phyloP scores from a whole-genome alignment of 495 filamentous ascomycete genomes.

The Penicillium tannophilum region DNA sequence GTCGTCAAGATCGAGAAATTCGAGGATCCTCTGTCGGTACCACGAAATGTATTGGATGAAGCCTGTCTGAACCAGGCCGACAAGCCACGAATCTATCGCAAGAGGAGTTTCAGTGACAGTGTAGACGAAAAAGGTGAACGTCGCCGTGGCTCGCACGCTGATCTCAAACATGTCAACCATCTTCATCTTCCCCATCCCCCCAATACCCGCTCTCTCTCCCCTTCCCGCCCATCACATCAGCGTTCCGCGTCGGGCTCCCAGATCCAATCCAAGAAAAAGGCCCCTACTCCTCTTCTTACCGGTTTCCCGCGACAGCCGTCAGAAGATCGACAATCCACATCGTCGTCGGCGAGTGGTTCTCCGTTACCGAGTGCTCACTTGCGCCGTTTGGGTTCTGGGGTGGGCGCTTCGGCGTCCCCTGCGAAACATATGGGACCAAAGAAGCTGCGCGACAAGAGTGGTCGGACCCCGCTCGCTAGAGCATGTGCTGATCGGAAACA shows the following conservation, averaged over 20 bases:
- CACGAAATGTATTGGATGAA: conserved; percentile 25
- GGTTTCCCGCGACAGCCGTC: conserved; percentile 49
- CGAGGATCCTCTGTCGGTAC: conserved; percentile 33
- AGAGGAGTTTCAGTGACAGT: conserved; percentile 48
- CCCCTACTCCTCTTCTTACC: conserved; percentile 52
- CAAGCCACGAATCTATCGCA: conserved; percentile 32
- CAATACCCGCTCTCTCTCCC: conserved; percentile 66
- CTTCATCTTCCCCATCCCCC: conserved; percentile 15
- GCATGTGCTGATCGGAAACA: conserved; percentile 78
- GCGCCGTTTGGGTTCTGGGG: conserved; percentile 62
- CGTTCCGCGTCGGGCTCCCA: conserved; percentile 66
- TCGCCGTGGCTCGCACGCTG: conserved; percentile 26
- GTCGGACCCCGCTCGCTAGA: conserved; percentile 80
- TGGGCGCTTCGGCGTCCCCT: conserved; percentile 61
- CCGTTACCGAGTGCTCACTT: conserved; percentile 68
- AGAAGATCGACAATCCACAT: conserved; percentile 71
- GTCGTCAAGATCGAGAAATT: conserved; percentile 42
- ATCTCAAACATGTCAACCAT: conserved; percentile 1
- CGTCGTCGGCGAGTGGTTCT: conserved; percentile 72
- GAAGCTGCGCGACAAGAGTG: conserved; percentile 82
- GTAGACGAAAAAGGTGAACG: conserved; percentile 39
- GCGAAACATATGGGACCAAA: conserved; percentile 70
- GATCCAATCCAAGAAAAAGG: conserved; percentile 43
- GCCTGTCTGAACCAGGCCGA: conserved; percentile 21
- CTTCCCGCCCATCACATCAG: conserved; percentile 56